Conservation (phyloP, 371 early-diverging fungal species). For the Mortierella sp. region DNA sequence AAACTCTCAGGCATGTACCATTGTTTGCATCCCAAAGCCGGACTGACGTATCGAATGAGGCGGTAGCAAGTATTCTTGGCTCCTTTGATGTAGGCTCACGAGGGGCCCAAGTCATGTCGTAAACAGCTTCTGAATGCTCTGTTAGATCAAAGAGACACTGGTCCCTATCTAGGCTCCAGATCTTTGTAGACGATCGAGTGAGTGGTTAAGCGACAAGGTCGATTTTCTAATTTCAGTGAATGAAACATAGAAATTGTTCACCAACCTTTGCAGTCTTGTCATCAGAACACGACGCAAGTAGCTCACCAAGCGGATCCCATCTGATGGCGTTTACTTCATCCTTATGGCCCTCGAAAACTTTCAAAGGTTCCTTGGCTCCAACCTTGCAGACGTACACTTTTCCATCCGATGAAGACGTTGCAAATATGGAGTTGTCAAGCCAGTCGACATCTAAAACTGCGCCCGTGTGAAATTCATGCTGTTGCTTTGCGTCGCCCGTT, state of each 20-base stretch:
- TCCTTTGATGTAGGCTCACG: constrained; percentile 47
- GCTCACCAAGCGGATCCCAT: constrained; percentile 87
- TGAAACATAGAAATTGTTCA: constrained; percentile 15
- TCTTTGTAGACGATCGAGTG: constrained; percentile 57
- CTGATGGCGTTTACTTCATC: constrained; percentile 89
- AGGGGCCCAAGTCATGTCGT: constrained; percentile 52
- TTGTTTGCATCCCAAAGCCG: constrained; percentile 89
- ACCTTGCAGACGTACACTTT: constrained; percentile 84
- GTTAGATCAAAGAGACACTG: constrained; percentile 69
- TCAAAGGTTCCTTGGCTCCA: constrained; percentile 72
- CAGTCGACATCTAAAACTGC: constrained; percentile 93
- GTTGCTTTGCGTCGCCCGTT: constrained; percentile 81
- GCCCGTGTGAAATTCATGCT: constrained; percentile 82
- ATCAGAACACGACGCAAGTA: constrained; percentile 93
- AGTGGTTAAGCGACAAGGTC: constrained; percentile 39
- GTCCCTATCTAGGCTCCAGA: constrained; percentile 79
- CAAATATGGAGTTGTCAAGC: constrained; percentile 92
- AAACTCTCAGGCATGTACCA: constrained; percentile 77
- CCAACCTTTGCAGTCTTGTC: constrained; percentile 88
- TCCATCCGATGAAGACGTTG: constrained; percentile 89
- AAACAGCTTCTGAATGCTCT: constrained; percentile 26
- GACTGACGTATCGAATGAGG: constrained; percentile 90
- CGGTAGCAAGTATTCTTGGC: constrained; percentile 75
- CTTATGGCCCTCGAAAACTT: constrained; percentile 80
- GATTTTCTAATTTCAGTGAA: constrained; percentile 12